A percentile compares a stretch with the other conserved stretches of the same genome.
These are phyloP conservation scores for Tephrocybe sp. DNA, from an alignment of 768 basidiomycete species.

Conservation along the genomic window DNA sequence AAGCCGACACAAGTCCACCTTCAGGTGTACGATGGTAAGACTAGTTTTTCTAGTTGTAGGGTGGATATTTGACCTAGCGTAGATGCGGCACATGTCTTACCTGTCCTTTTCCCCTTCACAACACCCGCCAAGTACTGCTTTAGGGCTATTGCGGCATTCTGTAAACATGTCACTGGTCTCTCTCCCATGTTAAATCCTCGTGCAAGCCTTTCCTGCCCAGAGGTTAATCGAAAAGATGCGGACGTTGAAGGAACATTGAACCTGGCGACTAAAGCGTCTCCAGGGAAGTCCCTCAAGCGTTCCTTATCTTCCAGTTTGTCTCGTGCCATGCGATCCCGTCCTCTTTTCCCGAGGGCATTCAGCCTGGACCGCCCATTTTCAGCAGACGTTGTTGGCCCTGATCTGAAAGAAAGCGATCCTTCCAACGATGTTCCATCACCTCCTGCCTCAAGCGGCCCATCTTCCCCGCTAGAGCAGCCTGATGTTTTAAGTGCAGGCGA, in stretches of 20 bases:
- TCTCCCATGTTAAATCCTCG: conserved; percentile 17
- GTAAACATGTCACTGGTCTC: conserved; percentile 61
- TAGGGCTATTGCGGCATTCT: conserved; percentile 72
- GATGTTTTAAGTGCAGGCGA: conserved; percentile 61
- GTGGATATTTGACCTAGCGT: not conserved
- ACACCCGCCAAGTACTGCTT: conserved; percentile 80
- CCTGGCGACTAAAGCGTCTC: not conserved
- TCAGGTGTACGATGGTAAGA: conserved; percentile 85
- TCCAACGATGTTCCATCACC: conserved; percentile 16
- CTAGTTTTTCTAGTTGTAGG: conserved; percentile 19
- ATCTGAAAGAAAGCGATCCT: not conserved
- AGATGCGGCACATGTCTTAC: conserved; percentile 75
- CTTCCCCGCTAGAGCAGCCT: conserved; percentile 20
- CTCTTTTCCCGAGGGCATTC: conserved; percentile 4
- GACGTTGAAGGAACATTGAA: not conserved
- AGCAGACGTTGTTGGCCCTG: not conserved
- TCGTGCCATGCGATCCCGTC: conserved; percentile 15
- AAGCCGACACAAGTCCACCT: conserved; percentile 83
- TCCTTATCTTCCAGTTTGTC: conserved; percentile 20
- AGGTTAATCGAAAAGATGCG: not conserved
- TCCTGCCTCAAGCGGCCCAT: conserved; percentile 26
- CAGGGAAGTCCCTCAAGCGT: conserved; percentile 21
- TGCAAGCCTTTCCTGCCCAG: conserved; percentile 6
- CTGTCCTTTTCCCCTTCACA: conserved; percentile 72
- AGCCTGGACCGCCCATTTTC: not conserved